Conservation (phyloP, 2,329 filamentous ascomycete genomes). For the Pseudogymnoascus sp. region DNA sequence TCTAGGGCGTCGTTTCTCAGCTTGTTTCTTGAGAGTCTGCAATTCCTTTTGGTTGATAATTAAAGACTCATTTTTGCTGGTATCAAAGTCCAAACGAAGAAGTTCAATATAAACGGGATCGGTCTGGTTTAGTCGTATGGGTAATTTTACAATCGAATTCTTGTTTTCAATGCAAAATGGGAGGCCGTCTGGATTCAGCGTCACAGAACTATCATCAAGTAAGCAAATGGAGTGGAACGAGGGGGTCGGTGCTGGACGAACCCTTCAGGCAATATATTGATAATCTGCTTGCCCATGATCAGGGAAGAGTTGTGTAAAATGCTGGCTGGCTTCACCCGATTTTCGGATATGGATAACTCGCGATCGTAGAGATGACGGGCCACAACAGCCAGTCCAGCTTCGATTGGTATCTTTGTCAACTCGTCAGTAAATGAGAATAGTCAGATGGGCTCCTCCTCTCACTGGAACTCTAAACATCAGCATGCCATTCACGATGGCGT, state of each 20-base stretch:
- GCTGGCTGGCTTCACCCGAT: slow-evolving; percentile 76
- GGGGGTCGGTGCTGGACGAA: slow-evolving; percentile 31
- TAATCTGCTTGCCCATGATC: slow-evolving; percentile 92
- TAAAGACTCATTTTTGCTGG: slow-evolving; percentile 70
- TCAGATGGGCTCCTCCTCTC: slow-evolving; percentile 27
- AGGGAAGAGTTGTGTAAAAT: slow-evolving; percentile 89
- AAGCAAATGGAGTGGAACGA: neutral
- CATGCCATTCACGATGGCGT: slow-evolving; percentile 70
- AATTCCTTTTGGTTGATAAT: slow-evolving; percentile 67
- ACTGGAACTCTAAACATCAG: slow-evolving; percentile 88
- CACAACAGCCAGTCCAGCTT: slow-evolving; percentile 63
- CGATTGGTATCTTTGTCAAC: slow-evolving; percentile 55
- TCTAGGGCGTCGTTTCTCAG: slow-evolving; percentile 58
- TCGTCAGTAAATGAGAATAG: slow-evolving; percentile 13
- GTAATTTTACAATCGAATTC: slow-evolving; percentile 56
- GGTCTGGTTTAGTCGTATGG: slow-evolving; percentile 90
- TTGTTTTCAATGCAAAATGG: slow-evolving; percentile 71
- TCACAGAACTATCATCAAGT: slow-evolving; percentile 54
- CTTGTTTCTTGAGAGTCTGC: slow-evolving; percentile 62
- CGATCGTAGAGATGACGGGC: slow-evolving; percentile 82
- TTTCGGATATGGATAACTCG: slow-evolving; percentile 88
- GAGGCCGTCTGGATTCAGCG: slow-evolving; percentile 73
- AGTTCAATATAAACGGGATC: slow-evolving; percentile 82
- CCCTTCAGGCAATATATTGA: slow-evolving; percentile 95
- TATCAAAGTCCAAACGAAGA: slow-evolving; percentile 77